These are phyloP conservation scores for Beta lomatogona DNA, from an alignment of 179 eudicot species.

Conservation along the genomic window DNA sequence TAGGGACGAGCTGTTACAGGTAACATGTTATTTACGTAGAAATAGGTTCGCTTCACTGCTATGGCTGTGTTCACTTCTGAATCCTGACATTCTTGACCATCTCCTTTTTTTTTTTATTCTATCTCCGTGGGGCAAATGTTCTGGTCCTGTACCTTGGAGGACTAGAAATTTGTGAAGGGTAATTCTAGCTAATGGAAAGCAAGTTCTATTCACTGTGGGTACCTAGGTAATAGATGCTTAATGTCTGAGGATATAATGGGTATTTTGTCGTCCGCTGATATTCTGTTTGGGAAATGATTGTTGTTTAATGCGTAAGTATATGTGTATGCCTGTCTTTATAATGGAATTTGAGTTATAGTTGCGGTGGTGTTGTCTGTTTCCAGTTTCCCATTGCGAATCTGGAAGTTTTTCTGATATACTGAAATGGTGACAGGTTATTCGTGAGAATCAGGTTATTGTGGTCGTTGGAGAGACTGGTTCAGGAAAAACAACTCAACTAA, in stretches of 20 bases:
- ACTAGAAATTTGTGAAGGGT: not conserved
- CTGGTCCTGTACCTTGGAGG: too few species aligned
- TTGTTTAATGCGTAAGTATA: not conserved
- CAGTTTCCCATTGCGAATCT: not conserved
- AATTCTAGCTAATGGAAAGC: not conserved
- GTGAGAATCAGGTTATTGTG: slow-evolving; percentile 89
- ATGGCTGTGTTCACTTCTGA: not conserved
- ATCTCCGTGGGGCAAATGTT: not conserved
- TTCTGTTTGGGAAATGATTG: not conserved
- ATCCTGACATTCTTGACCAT: not conserved
- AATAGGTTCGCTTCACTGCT: not conserved
- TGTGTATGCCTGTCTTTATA: not conserved
- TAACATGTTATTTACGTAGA: slow-evolving; percentile 14
- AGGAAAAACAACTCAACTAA: slow-evolving; percentile 93
- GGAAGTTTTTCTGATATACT: not conserved
- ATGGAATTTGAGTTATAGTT: not conserved
- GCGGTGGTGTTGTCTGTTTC: not conserved
- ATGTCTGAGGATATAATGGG: not conserved
- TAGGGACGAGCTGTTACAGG: slow-evolving; percentile 93
- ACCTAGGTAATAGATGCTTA: not conserved
- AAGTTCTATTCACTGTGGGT: not conserved
- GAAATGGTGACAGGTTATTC: slow-evolving; percentile 56
- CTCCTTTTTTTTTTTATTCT: not conserved
- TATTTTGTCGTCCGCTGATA: not conserved
- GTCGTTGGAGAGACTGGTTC: slow-evolving; percentile 99